A percentile compares a stretch with the other conserved stretches of the same genome.
Conservation (phyloP, 1,139 yeast genomes). For the Citeromyces siamensis region DNA sequence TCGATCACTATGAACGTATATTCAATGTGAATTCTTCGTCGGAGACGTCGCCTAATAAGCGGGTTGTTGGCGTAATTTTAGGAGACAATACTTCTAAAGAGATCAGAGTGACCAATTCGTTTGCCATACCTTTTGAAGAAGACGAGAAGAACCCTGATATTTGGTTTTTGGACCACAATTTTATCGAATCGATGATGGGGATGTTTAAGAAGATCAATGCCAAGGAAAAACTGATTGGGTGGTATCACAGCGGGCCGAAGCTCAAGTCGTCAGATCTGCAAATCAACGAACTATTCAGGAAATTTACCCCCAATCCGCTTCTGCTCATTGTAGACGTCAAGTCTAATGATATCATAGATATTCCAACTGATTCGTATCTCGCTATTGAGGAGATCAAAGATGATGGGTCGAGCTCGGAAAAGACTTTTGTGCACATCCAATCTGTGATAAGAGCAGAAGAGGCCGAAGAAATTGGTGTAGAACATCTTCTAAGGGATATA, state of each 20-base stretch:
- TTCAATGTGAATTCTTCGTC: conserved; percentile 10
- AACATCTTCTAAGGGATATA: conserved; percentile 85
- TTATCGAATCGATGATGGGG: conserved; percentile 91
- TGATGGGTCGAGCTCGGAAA: conserved; percentile 91
- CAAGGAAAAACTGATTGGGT: conserved; percentile 88
- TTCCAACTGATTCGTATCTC: conserved; percentile 92
- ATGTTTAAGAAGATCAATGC: conserved; percentile 98
- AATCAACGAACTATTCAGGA: conserved; percentile 82
- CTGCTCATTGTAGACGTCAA: conserved; percentile 87
- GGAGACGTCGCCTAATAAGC: conserved; percentile 34
- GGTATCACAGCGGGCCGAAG: conserved; percentile 99
- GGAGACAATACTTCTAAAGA: conserved; percentile 55
- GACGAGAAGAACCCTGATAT: conserved; percentile 89
- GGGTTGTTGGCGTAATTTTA: conserved; percentile 89
- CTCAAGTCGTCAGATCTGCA: conserved; percentile 78
- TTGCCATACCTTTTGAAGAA: conserved; percentile 93
- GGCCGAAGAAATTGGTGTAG: conserved; percentile 99
- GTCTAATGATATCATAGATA: conserved; percentile 63
- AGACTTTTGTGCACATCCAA: conserved; percentile 89
- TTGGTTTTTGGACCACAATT: conserved; percentile 96
- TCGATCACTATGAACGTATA: conserved; percentile 87
- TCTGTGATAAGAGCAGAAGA: conserved; percentile 94
- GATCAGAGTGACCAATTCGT: conserved; percentile 62
- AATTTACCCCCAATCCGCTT: conserved; percentile 73
- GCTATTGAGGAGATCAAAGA: conserved; percentile 94